Percentiles rank a stretch among this genome's conserved stretches.
Evolutionary conservation across 176 grass and related monocot species (phyloP).

Genomic region (Lolium perenne): DNA sequence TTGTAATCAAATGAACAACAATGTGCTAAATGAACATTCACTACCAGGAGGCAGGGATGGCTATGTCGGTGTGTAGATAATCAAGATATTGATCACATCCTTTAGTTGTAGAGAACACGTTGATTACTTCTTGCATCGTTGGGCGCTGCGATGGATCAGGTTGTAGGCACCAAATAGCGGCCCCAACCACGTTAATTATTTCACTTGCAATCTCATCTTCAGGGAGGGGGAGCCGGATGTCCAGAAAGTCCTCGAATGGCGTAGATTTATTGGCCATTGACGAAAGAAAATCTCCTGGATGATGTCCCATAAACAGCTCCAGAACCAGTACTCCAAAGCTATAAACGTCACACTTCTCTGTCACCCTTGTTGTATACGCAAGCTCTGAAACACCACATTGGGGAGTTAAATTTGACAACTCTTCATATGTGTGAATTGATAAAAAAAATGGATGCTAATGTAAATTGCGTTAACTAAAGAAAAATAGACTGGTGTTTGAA

Average conservation of each 20-base stretch:
- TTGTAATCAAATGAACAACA: neutral
- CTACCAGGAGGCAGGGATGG: neutral
- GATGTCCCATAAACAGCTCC: neutral
- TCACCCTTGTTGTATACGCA: constrained; percentile 2
- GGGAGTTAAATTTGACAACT: neutral
- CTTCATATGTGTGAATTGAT: neutral
- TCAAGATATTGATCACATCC: neutral
- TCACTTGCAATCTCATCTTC: neutral
- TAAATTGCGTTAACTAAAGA: neutral
- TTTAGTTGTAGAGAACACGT: neutral
- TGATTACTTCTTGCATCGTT: neutral
- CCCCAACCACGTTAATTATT: neutral
- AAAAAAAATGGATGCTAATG: neutral
- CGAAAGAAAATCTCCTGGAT: neutral
- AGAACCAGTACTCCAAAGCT: neutral
- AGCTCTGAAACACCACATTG: neutral
- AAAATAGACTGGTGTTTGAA: neutral
- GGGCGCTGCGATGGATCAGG: neutral
- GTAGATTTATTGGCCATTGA: neutral
- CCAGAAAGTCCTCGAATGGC: neutral
- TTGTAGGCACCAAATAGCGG: neutral
- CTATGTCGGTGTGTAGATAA: neutral
- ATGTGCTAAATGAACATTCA: neutral
- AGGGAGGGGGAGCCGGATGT: neutral
- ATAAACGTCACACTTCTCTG: neutral